These are phyloP conservation scores for Royoungia palumana DNA, from an alignment of 768 basidiomycete species.

Conservation along the genomic window DNA sequence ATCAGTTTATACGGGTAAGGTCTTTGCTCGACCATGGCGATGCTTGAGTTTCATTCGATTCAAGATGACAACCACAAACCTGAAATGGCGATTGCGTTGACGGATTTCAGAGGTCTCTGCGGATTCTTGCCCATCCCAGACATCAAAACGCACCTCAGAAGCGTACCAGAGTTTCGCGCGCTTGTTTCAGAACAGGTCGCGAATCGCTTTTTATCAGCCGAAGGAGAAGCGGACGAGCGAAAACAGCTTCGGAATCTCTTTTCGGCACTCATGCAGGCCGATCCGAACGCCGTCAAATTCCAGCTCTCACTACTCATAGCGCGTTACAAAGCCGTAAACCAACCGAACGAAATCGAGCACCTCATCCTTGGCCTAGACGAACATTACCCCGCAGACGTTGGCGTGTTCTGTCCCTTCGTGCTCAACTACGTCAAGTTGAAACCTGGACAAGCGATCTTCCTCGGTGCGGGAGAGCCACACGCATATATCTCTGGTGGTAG, in stretches of 20 bases:
- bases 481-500: conserved; percentile 92
- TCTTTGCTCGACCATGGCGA: not conserved
- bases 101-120: conserved; percentile 85
- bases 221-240: conserved; percentile 28
- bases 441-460: conserved; percentile 88
- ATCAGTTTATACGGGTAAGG: conserved; percentile 86
- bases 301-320: conserved; percentile 56
- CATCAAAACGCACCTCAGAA: conserved; percentile 63
- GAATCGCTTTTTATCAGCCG: conserved; percentile 48
- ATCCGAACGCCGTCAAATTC: conserved; percentile 44
- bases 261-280: conserved; percentile 80
- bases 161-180: conserved; percentile 71
- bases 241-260: conserved; percentile 74
- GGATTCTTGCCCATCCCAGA: conserved; percentile 82
- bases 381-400: conserved; percentile 91
- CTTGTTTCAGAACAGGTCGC: conserved; percentile 62
- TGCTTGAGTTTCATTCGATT: conserved; percentile 8
- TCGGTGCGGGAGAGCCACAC: conserved; percentile 95
- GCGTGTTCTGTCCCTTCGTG: conserved; percentile 87
- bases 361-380: conserved; percentile 59
- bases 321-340: conserved; percentile 53
- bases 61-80: conserved; percentile 96
- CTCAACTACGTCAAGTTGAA: conserved; percentile 81
- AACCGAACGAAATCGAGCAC: conserved; percentile 49
- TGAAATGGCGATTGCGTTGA: conserved; percentile 97